Percentiles rank a stretch among this genome's conserved stretches.
Conservation (phyloP, 1,284 basidiomycete genomes). For the Ustilago sp. region DNA sequence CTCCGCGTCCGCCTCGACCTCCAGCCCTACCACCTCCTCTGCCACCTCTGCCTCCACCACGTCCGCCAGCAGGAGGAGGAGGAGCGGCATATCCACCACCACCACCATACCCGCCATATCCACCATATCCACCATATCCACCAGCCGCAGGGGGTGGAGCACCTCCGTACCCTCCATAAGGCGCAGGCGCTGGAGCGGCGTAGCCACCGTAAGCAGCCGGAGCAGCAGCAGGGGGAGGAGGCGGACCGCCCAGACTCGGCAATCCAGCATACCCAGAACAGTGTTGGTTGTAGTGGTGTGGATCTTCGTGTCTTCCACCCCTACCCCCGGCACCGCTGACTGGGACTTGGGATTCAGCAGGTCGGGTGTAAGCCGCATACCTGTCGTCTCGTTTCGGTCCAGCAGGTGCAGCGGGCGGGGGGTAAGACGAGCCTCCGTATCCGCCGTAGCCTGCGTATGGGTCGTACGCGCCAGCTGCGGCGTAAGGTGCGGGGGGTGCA, state of each 20-base stretch:
- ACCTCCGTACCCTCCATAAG: slow-evolving; percentile 39
- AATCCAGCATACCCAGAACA: slow-evolving; percentile 27
- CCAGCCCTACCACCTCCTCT: slow-evolving; percentile 17
- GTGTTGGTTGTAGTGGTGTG: slow-evolving; percentile 3
- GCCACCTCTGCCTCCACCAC: slow-evolving; percentile 19
- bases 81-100: slow-evolving; percentile 36
- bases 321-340: slow-evolving; percentile 16
- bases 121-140: slow-evolving; percentile 19
- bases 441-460: background rate
- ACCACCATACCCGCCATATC: slow-evolving; percentile 20
- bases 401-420: slow-evolving; percentile 9
- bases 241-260: slow-evolving; percentile 32
- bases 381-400: slow-evolving; percentile 26
- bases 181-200: slow-evolving; percentile 2
- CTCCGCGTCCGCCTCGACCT: slow-evolving; percentile 9
- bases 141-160: background rate
- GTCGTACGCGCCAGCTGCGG: slow-evolving; percentile 7
- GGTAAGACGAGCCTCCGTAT: slow-evolving; percentile 1
- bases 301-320: slow-evolving; percentile 21
- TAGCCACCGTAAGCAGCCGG: slow-evolving; percentile 44
- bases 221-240: slow-evolving; percentile 12
- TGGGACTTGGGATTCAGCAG: slow-evolving; percentile 3
- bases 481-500: slow-evolving; percentile 10
- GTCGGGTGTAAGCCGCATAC: slow-evolving; percentile 39
- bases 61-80: background rate